A percentile compares a stretch with the other conserved stretches of the same genome.
phyloP scores from a whole-genome alignment of 2,329 filamentous ascomycete species.

The Sclerotinia sclerotiorum region DNA sequence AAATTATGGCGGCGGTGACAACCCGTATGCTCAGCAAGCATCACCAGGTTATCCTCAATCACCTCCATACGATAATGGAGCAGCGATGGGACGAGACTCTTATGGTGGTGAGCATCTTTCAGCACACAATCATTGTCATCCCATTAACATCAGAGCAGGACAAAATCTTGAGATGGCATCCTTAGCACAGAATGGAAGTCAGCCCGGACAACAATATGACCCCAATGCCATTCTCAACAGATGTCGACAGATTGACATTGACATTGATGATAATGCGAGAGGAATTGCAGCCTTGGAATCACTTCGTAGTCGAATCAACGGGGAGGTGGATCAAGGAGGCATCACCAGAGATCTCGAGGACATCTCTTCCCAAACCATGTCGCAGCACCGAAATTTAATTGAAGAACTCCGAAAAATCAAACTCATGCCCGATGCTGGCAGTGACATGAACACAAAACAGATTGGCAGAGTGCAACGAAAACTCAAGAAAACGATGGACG shows the following conservation, averaged over 20 bases:
- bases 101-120: slow-evolving; percentile 41
- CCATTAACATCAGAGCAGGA: slow-evolving; percentile 28
- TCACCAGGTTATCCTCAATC: not conserved
- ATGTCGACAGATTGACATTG: slow-evolving; percentile 77
- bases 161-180: slow-evolving; percentile 68
- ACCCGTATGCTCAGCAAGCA: slow-evolving; percentile 54
- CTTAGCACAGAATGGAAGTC: slow-evolving; percentile 46
- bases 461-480: too few relatives aligned
- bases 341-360: too few relatives aligned
- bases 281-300: too few relatives aligned
- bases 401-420: too few relatives aligned
- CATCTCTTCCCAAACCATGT: too few relatives aligned
- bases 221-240: slow-evolving; percentile 81
- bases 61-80: slow-evolving; percentile 43
- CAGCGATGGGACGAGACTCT: slow-evolving; percentile 43
- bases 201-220: slow-evolving; percentile 52
- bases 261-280: too few relatives aligned
- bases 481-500: too few relatives aligned
- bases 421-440: too few relatives aligned
- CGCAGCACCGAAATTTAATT: too few relatives aligned
- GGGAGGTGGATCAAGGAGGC: too few relatives aligned
- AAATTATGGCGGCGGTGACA: not conserved
- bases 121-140: not conserved
- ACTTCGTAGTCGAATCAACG: too few relatives aligned
- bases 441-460: too few relatives aligned